Evolutionary conservation across 202 grass and related monocot species (phyloP), one percentile per base, ranked within the genome.

Genomic region (Setaria viridis): DNA sequence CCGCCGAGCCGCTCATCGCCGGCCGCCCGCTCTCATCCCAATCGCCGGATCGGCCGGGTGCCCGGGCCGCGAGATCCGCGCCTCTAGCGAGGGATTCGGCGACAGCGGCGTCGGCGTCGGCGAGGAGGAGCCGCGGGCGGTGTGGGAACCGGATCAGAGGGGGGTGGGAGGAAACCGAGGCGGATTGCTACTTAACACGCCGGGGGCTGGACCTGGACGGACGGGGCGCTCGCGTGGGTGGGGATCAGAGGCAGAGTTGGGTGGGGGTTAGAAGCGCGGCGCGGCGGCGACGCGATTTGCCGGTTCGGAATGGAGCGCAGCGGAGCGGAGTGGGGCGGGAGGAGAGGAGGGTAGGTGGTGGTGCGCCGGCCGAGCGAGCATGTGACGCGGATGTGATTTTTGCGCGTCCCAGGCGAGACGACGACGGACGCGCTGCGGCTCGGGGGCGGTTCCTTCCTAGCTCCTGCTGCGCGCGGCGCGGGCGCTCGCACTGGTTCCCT

Each of bases 1-100:
- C 80, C 49, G 85, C 76, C 67, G 80, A n/a, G 25, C 87, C 87
- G 53, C 67, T 95, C 93, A 95, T 92, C 75, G 47, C 81, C 67
- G 77, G 9, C n/a, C 9, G 33, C 87, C 48, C 47, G 7, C 88
- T 47, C 70, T 73, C 89, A 91, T 91, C 81, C 85, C 85, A 70
- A n/a, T 69, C 78, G 9, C 66, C 84, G 9, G 80, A 87, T 84
- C 85, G 42, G 67, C 8, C 58, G 39, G 35, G 35, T 4, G 35
- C 35, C 35, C 10, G 9, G 58, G 72, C 43, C 33, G 32, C 80
- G 65, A 77, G 85, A 87, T 87, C 81, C 80, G 65, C 42, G 75
- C 80, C 21, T 80, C 51, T 9, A 4, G 45, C 54, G 59, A 14
- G 29, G 25, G 65, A 72, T 55, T 58, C 63, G 66, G 32, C 50